These are phyloP conservation scores for Cardamine chenopodiifolia DNA, from an alignment of 345 rosid species.

Conservation along the genomic window DNA sequence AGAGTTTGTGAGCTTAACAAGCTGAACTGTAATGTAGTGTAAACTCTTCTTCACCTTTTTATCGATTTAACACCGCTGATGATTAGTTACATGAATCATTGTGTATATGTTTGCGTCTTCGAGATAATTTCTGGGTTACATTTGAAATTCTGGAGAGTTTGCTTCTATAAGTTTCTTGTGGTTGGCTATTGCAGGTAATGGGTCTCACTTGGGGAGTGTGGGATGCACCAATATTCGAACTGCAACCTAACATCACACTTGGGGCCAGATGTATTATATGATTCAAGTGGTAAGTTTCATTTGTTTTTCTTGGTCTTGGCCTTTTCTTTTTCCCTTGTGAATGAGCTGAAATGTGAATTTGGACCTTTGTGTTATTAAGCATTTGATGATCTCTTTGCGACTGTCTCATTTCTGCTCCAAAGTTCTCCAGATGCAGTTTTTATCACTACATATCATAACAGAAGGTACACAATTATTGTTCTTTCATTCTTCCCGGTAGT, in stretches of 20 bases:
- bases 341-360: slow-evolving; percentile 17
- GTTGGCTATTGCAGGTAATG: slow-evolving; percentile 49
- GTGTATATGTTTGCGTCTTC: background rate
- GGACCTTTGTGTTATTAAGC: slow-evolving; percentile 47
- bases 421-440: slow-evolving; percentile 74
- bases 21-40: slow-evolving; percentile 61
- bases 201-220: slow-evolving; percentile 90
- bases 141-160: background rate
- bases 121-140: background rate
- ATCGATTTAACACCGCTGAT: background rate
- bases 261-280: slow-evolving; percentile 93
- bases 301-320: background rate
- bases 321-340: background rate
- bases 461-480: slow-evolving; percentile 56
- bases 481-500: background rate
- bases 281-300: slow-evolving; percentile 61
- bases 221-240: slow-evolving; percentile 64
- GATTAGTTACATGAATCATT: background rate
- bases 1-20: slow-evolving; percentile 63
- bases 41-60: background rate
- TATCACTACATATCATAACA: slow-evolving; percentile 85
- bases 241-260: slow-evolving; percentile 64
- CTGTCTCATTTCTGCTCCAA: slow-evolving; percentile 73
- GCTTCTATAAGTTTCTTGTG: background rate
- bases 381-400: slow-evolving; percentile 85